Percentiles rank a stretch among this genome's conserved stretches.
Conservation (phyloP, 2,329 filamentous ascomycete species). For the Aphanoascus verrucosus region DNA sequence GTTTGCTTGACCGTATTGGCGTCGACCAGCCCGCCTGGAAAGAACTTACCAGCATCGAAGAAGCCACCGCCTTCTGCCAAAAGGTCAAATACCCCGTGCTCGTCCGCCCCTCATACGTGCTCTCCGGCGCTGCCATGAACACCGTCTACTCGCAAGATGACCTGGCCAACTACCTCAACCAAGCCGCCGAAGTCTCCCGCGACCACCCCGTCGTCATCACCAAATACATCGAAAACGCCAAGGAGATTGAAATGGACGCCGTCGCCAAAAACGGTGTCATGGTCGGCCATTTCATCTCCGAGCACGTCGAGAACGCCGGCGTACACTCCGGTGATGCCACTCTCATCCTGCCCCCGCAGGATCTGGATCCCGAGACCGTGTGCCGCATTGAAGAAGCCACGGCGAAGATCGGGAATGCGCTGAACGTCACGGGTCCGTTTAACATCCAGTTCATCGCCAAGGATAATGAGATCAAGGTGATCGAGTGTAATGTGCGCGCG, state of each 20-base stretch:
- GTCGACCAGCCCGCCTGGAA: constrained; percentile 98
- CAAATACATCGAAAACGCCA: constrained; percentile 98
- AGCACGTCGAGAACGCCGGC: constrained; percentile 97
- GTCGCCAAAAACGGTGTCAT: constrained; percentile 83
- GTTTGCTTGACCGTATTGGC: constrained; percentile 87
- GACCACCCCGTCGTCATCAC: constrained; percentile 97
- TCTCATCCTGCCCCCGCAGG: constrained; percentile 86
- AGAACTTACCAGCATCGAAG: constrained; percentile 87
- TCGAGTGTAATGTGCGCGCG: constrained; percentile 95
- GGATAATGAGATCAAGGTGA: constrained; percentile 99
- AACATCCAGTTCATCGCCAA: constrained; percentile 99
- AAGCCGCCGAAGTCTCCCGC: constrained; percentile 84
- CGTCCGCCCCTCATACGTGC: constrained; percentile 89
- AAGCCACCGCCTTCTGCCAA: constrained; percentile 77
- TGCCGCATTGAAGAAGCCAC: constrained; percentile 88
- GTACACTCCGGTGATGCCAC: constrained; percentile 98
- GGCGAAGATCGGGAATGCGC: constrained; percentile 81
- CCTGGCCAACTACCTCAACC: constrained; percentile 73
- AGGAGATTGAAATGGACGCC: constrained; percentile 99
- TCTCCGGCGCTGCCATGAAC: constrained; percentile 98
- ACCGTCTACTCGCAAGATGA: constrained; percentile 96
- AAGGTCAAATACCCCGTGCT: constrained; percentile 87
- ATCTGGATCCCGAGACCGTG: constrained; percentile 80
- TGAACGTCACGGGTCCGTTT: constrained; percentile 93
- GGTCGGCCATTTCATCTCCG: constrained; percentile 92